Conservation (phyloP, 441 rosid genomes). For the Aleurites moluccanus region DNA sequence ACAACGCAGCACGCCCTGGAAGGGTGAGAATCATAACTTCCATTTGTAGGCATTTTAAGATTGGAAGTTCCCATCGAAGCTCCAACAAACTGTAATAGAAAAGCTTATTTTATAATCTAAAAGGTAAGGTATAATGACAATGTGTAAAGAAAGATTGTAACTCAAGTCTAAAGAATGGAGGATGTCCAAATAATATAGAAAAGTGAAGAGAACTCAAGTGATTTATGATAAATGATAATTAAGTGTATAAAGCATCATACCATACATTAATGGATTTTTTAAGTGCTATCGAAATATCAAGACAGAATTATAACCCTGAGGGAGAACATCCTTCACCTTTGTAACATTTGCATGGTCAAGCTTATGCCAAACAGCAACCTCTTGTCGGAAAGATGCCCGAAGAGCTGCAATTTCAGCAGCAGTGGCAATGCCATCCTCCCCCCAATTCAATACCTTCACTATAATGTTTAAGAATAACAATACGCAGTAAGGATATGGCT, state of each 20-base stretch:
- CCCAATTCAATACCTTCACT: conserved; percentile 83
- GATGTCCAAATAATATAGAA: background rate
- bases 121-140: background rate
- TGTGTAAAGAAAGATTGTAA: background rate
- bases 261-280: background rate
- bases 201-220: background rate
- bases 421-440: conserved; percentile 74
- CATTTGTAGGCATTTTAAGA: conserved; percentile 62
- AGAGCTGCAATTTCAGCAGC: conserved; percentile 68
- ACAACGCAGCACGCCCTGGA: conserved; percentile 78
- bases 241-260: no score
- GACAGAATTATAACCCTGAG: background rate
- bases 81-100: conserved; percentile 55
- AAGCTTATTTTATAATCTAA: background rate
- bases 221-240: background rate
- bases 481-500: conserved; percentile 18
- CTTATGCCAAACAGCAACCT: conserved; percentile 90
- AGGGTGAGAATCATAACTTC: conserved; percentile 42
- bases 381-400: conserved; percentile 70
- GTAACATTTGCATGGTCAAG: conserved; percentile 88
- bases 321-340: conserved; percentile 37
- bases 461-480: conserved; percentile 21
- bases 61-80: conserved; percentile 85
- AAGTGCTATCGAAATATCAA: background rate
- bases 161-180: background rate